These are phyloP conservation scores for Phaseolus lunatus DNA, from an alignment of 306 rosid species.

Conservation along the genomic window DNA sequence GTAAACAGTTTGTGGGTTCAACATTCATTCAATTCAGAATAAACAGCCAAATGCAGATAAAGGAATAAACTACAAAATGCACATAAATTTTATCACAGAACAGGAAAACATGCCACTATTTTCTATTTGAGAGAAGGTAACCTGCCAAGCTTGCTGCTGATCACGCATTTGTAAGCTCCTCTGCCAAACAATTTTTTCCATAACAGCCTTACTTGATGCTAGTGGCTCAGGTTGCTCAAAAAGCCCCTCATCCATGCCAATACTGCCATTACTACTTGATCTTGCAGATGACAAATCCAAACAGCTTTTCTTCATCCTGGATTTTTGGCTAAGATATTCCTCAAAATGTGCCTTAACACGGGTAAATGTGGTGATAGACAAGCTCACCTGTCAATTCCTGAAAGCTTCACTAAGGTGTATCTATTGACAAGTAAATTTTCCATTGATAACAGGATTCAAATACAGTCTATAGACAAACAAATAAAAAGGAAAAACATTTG, in stretches of 20 bases:
- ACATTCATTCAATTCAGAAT: no score
- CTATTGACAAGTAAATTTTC: slow-evolving; percentile 26
- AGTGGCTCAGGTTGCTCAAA: slow-evolving; percentile 84
- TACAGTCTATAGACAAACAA: not conserved
- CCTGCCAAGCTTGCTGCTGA: slow-evolving; percentile 93
- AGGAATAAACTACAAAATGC: slow-evolving; percentile 12
- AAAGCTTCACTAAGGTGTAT: slow-evolving; percentile 47
- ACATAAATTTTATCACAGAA: slow-evolving; percentile 34
- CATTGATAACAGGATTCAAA: slow-evolving; percentile 20
- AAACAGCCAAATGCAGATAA: not conserved
- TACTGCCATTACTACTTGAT: slow-evolving; percentile 75
- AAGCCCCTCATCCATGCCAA: slow-evolving; percentile 83
- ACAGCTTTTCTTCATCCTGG: slow-evolving; percentile 61
- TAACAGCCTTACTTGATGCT: slow-evolving; percentile 64
- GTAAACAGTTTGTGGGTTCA: no score
- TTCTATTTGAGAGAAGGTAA: slow-evolving; percentile 45
- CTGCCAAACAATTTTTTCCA: slow-evolving; percentile 64
- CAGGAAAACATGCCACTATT: slow-evolving; percentile 32
- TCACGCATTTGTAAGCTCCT: slow-evolving; percentile 70
- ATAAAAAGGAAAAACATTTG: not conserved
- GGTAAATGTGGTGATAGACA: slow-evolving; percentile 63
- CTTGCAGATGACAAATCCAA: slow-evolving; percentile 61
- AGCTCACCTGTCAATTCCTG: slow-evolving; percentile 69
- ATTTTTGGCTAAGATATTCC: slow-evolving; percentile 66
- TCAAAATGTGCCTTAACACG: slow-evolving; percentile 71